Evolutionary conservation across 106 monocot genomes (phyloP), one percentile per base, ranked within the genome.

Genomic region (Dendrobium nobile): DNA sequence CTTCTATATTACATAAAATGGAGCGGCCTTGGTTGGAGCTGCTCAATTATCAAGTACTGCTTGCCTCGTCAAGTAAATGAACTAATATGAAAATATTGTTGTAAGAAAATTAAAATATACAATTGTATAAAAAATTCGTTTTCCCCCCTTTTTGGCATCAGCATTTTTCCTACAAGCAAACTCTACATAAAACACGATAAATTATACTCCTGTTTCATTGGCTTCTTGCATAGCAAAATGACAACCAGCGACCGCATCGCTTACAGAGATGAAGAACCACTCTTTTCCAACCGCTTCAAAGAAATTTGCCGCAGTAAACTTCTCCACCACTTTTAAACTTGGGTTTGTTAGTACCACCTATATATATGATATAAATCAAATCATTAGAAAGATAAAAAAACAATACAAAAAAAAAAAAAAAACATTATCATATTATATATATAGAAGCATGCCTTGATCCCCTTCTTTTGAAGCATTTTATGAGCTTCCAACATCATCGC

Each of bases 311-410:
- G 19, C 41, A 31, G 65, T 37, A 41, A 83, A 20, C 67, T 83
- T 83, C 67, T 83, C 82, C 27, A 83, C 78, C 20, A 83, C 82
- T 72, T 78, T 78, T 70, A 83, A 54, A 15, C 77, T 51, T 2
- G 82, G 82, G 54, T 83, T 83, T 78, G 78, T 16, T 40, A 83
- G 5, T 15, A 55, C 77, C 42, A 83, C 11, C 82, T 20, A 68
- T 27, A 27, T 27, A 27, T 27, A 27, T 9, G 10, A 55, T 11
- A 37, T 37, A 26, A 73, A 16, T 9, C 13, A 72, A 33, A n/a
- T 22, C 44, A 75, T 26, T 51, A 54, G 7, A 7, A 79, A 26
- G 31, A 1, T 9, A 0, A 47, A 13, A 19, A 0, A 15, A 0
- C 2, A 27, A 47, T 4, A 9, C 10, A 75, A 9, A 26, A 22